Conservation (phyloP, 73 alveolate genomes). For the Breviolum minutum region DNA sequence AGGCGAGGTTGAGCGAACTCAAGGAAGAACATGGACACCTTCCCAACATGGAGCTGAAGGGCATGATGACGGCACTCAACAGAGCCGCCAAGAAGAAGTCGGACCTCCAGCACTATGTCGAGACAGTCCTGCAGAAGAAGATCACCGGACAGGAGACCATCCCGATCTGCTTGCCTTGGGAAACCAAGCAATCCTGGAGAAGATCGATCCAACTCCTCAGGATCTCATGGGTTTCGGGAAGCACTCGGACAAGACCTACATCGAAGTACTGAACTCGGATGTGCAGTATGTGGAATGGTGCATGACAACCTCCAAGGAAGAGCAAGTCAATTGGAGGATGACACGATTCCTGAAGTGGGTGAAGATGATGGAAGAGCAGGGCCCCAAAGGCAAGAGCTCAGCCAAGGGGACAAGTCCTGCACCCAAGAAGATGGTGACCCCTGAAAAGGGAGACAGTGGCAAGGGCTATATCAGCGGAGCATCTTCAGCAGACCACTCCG, state of each 20-base stretch:
- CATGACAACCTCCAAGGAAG: background rate
- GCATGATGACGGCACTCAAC: background rate
- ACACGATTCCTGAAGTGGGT: background rate
- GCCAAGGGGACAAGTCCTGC: background rate
- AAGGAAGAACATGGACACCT: background rate
- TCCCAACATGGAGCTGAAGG: background rate
- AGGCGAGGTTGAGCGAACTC: background rate
- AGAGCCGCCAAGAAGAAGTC: background rate
- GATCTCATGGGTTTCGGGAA: constrained; percentile 4
- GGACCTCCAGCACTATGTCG: background rate
- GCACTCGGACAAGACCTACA: background rate
- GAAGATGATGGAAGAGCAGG: too few species aligned
- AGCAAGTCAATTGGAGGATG: background rate
- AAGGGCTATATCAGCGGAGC: too few species aligned
- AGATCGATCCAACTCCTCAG: background rate
- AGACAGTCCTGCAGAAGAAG: background rate
- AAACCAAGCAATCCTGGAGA: background rate
- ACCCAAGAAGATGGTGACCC: too few species aligned
- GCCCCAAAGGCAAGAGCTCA: background rate
- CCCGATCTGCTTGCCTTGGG: background rate
- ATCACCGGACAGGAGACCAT: background rate
- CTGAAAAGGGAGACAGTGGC: too few species aligned
- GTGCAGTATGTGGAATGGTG: constrained; percentile 3
- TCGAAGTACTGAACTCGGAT: background rate
- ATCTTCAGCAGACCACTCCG: background rate